Conservation (phyloP, 1,139 yeast genomes). For the Protomyces inouyei region DNA sequence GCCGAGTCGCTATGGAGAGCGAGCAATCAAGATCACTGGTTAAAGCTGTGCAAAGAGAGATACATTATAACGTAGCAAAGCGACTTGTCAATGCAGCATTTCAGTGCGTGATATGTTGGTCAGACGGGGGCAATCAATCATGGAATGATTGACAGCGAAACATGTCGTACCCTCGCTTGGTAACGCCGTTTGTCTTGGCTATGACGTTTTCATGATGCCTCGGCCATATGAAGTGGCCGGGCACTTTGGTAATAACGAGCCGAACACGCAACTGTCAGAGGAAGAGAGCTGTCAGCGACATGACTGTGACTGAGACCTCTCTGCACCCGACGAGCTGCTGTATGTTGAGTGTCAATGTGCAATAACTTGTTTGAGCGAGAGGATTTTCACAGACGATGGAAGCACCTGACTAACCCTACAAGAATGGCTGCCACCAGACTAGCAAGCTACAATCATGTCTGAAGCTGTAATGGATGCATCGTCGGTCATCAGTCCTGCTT, state of each 20-base stretch:
- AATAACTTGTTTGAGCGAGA: no score
- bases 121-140: background rate
- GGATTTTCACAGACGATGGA: no score
- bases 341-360: no score
- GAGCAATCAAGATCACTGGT: conserved; percentile 30
- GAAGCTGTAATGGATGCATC: background rate
- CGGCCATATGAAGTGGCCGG: background rate
- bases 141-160: background rate
- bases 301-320: no score
- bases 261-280: background rate
- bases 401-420: background rate
- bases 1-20: conserved; percentile 29
- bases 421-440: background rate
- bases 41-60: background rate
- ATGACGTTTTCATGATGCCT: background rate
- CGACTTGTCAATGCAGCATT: background rate
- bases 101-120: background rate
- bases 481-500: conserved; percentile 33
- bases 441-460: conserved; percentile 3
- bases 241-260: conserved; percentile 1
- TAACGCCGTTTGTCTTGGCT: conserved; percentile 6
- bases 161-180: background rate
- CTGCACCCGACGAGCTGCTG: no score
- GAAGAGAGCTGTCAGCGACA: background rate
- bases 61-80: background rate